A percentile compares a stretch with the other conserved stretches of the same genome.
These are phyloP conservation scores for Suillus occidentalis DNA, from an alignment of 768 basidiomycete genomes.

Conservation along the genomic window DNA sequence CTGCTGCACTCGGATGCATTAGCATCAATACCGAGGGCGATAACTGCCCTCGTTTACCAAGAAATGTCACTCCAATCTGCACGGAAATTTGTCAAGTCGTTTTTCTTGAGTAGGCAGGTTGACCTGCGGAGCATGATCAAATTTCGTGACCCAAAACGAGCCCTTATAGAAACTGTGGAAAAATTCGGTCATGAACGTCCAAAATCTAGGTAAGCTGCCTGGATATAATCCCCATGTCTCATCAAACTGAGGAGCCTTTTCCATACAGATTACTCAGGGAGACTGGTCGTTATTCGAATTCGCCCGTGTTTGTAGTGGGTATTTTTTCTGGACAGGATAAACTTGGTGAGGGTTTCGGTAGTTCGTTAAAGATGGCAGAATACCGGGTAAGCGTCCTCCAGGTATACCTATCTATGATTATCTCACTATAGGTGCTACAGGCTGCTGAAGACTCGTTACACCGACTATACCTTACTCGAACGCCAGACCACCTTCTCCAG, in stretches of 20 bases:
- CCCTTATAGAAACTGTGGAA: conserved; percentile 68
- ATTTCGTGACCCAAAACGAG: conserved; percentile 79
- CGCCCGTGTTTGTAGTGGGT: conserved; percentile 95
- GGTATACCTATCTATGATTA: conserved; percentile 11
- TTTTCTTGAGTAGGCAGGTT: conserved; percentile 84
- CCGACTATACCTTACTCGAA: conserved; percentile 78
- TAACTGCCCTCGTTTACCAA: conserved; percentile 88
- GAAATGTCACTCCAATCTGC: conserved; percentile 82
- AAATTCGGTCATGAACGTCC: conserved; percentile 68
- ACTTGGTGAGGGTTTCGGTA: conserved; percentile 94
- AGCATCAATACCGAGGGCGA: conserved; percentile 80
- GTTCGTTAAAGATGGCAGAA: conserved; percentile 92
- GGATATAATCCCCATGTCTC: neutral
- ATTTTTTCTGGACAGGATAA: conserved; percentile 82
- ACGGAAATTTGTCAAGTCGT: conserved; percentile 84
- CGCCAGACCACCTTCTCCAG: conserved; percentile 64
- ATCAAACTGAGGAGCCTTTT: neutral
- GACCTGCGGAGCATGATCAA: conserved; percentile 80
- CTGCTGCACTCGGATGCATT: conserved; percentile 84
- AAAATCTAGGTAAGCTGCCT: conserved; percentile 57
- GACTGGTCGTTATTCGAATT: conserved; percentile 87
- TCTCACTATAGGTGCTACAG: conserved; percentile 34
- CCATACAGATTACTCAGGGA: conserved; percentile 77
- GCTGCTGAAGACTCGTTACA: conserved; percentile 86
- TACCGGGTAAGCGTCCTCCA: conserved; percentile 59